Evolutionary conservation across 495 filamentous ascomycete species (phyloP).

Genomic region (Melanomma pulvis-pyrius): DNA sequence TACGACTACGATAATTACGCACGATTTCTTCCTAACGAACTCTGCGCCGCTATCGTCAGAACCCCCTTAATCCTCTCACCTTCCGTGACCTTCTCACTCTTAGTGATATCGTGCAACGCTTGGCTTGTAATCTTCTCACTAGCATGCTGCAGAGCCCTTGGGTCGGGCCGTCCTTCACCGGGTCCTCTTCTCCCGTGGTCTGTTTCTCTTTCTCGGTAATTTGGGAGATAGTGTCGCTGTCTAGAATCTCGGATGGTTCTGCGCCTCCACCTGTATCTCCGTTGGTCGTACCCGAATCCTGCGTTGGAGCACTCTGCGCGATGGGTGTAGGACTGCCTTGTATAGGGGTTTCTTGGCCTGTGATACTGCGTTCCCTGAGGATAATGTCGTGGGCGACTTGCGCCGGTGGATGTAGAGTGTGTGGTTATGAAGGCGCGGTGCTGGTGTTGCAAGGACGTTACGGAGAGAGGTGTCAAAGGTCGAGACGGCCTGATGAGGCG

Average conservation of each 20-base stretch:
- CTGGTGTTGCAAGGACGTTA: not conserved
- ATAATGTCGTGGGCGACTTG: conserved; percentile 43
- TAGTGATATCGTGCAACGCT: conserved; percentile 19
- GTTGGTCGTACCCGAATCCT: not conserved
- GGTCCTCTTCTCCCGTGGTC: not conserved
- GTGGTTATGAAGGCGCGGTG: conserved; percentile 26
- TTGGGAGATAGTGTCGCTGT: conserved; percentile 19
- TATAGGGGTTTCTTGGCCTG: conserved; percentile 3
- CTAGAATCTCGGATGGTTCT: conserved; percentile 12
- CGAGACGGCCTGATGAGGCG: not conserved
- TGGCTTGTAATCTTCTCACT: conserved; percentile 21
- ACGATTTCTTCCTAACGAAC: conserved; percentile 38
- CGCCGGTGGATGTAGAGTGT: conserved; percentile 36
- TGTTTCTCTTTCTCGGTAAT: conserved; percentile 21
- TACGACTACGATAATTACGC: no score
- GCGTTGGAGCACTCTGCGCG: not conserved
- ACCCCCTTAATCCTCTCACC: conserved; percentile 39
- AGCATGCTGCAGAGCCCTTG: conserved; percentile 20
- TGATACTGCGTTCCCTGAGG: conserved; percentile 39
- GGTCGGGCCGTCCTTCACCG: conserved; percentile 11
- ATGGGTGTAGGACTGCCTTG: conserved; percentile 8
- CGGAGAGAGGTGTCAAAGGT: not conserved
- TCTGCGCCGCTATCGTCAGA: conserved; percentile 42
- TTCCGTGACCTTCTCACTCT: conserved; percentile 30
- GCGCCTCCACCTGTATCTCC: not conserved